Percentiles rank a stretch among this genome's conserved stretches.
These are phyloP conservation scores for Penicillium frequentans DNA, from an alignment of 2,329 filamentous ascomycete species.

Conservation along the genomic window DNA sequence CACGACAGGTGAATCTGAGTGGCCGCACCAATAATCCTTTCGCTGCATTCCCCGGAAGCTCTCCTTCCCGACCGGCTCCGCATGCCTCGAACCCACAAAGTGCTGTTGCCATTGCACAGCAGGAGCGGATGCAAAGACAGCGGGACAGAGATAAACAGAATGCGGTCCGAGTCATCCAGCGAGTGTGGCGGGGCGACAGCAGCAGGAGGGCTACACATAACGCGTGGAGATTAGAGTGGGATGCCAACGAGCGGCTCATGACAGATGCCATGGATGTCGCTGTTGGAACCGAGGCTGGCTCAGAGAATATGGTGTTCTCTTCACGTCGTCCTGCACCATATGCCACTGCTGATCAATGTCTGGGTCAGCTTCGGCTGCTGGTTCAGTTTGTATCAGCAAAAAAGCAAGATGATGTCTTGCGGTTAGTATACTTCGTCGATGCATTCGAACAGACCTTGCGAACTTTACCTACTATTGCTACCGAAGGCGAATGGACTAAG, in stretches of 20 bases:
- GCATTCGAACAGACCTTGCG: slow-evolving; percentile 42
- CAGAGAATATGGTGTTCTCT: slow-evolving; percentile 5
- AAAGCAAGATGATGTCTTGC: slow-evolving; percentile 38
- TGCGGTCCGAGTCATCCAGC: slow-evolving; percentile 73
- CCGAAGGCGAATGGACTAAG: slow-evolving; percentile 43
- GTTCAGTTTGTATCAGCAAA: slow-evolving; percentile 63
- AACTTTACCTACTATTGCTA: slow-evolving; percentile 36
- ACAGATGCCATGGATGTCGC: slow-evolving; percentile 24
- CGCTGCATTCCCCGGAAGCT: slow-evolving; percentile 51
- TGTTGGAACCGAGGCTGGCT: neutral
- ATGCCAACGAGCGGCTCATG: slow-evolving; percentile 54
- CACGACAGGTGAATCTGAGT: slow-evolving; percentile 90
- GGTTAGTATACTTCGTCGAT: slow-evolving; percentile 47
- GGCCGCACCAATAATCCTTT: slow-evolving; percentile 82
- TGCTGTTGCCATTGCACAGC: slow-evolving; percentile 81
- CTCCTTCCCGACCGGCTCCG: slow-evolving; percentile 56
- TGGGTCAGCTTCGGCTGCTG: slow-evolving; percentile 63
- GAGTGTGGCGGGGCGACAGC: slow-evolving; percentile 76
- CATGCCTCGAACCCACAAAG: slow-evolving; percentile 66
- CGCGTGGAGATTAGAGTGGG: slow-evolving; percentile 62
- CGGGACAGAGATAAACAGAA: slow-evolving; percentile 75
- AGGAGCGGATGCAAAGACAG: slow-evolving; percentile 78
- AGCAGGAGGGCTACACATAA: slow-evolving; percentile 60
- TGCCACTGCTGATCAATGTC: slow-evolving; percentile 35
- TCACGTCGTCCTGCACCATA: slow-evolving; percentile 37